Evolutionary conservation across 441 rosid genomes (phyloP).

Genomic region (Bocquillonia castaneifolia): DNA sequence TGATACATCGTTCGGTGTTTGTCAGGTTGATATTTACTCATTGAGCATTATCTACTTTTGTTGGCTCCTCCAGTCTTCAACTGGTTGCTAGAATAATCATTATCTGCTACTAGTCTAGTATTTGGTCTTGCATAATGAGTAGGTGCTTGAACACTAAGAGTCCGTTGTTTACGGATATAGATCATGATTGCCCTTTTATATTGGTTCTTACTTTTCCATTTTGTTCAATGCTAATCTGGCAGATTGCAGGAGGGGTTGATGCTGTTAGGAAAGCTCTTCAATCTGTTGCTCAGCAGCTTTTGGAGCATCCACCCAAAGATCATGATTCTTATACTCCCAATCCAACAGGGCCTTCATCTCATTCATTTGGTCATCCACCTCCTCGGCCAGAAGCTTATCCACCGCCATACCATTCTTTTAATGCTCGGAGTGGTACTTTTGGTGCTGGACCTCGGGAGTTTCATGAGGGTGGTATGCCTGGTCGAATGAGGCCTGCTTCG

Average conservation of each 20-base stretch:
- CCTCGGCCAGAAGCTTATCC: conserved; percentile 31
- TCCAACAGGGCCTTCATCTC: conserved; percentile 36
- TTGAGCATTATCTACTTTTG: background rate
- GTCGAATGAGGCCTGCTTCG: conserved; percentile 41
- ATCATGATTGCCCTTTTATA: background rate
- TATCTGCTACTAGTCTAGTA: background rate
- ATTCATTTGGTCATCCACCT: conserved; percentile 34
- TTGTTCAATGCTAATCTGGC: conserved; percentile 22
- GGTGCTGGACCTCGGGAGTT: conserved; percentile 39
- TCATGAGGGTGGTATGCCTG: conserved; percentile 40
- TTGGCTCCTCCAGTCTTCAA: background rate
- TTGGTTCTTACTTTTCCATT: conserved; percentile 1
- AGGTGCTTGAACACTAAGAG: background rate
- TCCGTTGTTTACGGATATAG: background rate
- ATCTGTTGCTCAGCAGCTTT: conserved; percentile 51
- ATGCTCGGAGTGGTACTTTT: conserved; percentile 41
- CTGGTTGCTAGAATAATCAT: background rate
- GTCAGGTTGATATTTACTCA: no score
- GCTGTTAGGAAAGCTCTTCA: conserved; percentile 59
- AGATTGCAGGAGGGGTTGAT: conserved; percentile 61
- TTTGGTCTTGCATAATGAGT: background rate
- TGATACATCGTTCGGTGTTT: background rate
- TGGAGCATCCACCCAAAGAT: conserved; percentile 47
- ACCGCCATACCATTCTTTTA: conserved; percentile 31
- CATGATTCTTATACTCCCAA: conserved; percentile 36